Base-by-base conservation (phyloP, 2,329 filamentous ascomycete species). In the Lecanicillium sp. region DNA sequence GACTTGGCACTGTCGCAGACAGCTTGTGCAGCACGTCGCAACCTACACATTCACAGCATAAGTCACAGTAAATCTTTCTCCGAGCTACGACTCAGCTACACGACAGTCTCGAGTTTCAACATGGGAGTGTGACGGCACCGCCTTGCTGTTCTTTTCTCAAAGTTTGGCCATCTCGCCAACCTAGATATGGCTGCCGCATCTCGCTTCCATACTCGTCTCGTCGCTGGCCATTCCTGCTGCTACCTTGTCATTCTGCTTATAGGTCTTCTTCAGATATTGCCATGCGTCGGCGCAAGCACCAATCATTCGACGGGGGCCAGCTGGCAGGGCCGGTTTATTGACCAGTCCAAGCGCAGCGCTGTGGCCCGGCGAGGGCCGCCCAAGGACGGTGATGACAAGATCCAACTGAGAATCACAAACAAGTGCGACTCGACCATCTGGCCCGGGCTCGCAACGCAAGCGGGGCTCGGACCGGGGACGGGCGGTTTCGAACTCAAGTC, bases 371-470 rank as follows among this genome's bases (percentile, higher is more conserved):
- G 58, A 51, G 64, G 62, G 6, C 62, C 63, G 26, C 61, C 65
- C 1, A 57, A 59, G 24, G 56, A 64, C 15, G 57, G 56, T 46
- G 59, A 65, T 9, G 69, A 68, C 44, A 69, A 63, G 19, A 67
- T 80, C 32, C 83, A 84, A 6, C 68, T 93, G 21, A 70, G 80
- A 6, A 71, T 93, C 48, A 83, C 80, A 50, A 94, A 91, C 66
- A 74, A 75, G 48, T 94, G 88, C 59, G 70, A 72, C 9, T 77
- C 85, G 17, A 80, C 77, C 1, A 80, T 93, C 53, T 91, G 85
- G 77, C 87, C 88, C 1, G 88, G 81, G 9, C 79, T 93, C 51
- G 76, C 78, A 12, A 89, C 86, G 0, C 85, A 90, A 59, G 73
- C 78, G 39, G 87, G 87, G 19, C 78, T 76, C 12, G 83, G 83